Percentiles rank a stretch among this genome's conserved stretches.
Evolutionary conservation across 78 protist genomes (phyloP).

Genomic region (Isochrysis galbana): DNA sequence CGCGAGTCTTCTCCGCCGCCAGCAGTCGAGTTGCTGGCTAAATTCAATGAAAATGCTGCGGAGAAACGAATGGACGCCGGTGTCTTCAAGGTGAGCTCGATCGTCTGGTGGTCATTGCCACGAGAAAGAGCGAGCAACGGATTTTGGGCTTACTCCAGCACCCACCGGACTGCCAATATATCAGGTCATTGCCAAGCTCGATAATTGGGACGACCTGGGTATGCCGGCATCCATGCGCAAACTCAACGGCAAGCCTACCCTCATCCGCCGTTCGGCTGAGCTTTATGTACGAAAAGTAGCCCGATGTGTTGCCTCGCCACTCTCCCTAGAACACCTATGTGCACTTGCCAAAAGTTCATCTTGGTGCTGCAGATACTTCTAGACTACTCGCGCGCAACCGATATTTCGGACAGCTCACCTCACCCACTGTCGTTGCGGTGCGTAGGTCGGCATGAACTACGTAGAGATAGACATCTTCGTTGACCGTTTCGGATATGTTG

Average conservation of each 20-base stretch:
- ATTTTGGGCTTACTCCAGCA: too few species aligned
- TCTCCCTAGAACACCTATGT: too few species aligned
- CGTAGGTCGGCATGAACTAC: neutral
- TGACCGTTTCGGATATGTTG: neutral
- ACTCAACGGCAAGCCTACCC: neutral
- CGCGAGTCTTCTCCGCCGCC: neutral
- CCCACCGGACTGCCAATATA: too few species aligned
- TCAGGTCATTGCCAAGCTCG: neutral
- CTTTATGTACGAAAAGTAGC: too few species aligned
- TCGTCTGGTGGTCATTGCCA: too few species aligned
- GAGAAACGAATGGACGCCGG: neutral
- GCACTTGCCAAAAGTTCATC: too few species aligned
- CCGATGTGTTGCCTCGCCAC: too few species aligned
- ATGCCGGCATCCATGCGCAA: neutral
- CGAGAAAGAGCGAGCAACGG: too few species aligned
- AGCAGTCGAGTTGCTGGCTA: neutral
- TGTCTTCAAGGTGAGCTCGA: neutral
- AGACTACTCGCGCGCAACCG: too few species aligned
- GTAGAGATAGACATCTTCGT: neutral
- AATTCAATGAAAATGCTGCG: neutral
- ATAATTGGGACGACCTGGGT: neutral
- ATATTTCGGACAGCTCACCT: too few species aligned
- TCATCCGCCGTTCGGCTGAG: neutral
- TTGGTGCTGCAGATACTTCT: too few species aligned
- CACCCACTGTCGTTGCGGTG: too few species aligned